phyloP scores from a whole-genome alignment of 805 yeast species.

The Diddensiella santjacobensis region DNA sequence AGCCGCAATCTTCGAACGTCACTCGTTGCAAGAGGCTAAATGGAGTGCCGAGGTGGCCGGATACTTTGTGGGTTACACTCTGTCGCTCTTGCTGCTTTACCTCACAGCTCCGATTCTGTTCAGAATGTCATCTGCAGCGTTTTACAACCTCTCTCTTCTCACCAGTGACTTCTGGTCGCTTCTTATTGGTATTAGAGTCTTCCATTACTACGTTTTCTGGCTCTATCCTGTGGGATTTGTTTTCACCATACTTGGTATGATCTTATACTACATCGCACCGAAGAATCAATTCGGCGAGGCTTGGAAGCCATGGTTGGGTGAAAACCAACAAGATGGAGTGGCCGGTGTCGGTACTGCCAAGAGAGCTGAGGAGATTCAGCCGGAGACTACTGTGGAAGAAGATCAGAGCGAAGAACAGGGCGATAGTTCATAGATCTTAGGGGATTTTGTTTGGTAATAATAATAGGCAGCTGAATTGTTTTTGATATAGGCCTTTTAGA shows the following conservation, averaged over 20 bases:
- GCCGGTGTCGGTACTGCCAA: slow-evolving; percentile 32
- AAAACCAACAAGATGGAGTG: slow-evolving; percentile 28
- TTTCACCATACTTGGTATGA: slow-evolving; percentile 39
- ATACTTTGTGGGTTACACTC: slow-evolving; percentile 41
- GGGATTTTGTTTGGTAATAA: not conserved
- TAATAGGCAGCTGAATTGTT: not conserved
- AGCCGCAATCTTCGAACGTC: slow-evolving; percentile 41
- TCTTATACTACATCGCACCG: slow-evolving; percentile 39
- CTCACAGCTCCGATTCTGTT: slow-evolving; percentile 41
- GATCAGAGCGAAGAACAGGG: too few species aligned
- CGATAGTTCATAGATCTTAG: too few species aligned
- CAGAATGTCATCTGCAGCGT: slow-evolving; percentile 45
- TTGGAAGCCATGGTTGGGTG: slow-evolving; percentile 41
- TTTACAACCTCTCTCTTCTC: slow-evolving; percentile 41
- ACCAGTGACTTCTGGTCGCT: slow-evolving; percentile 46
- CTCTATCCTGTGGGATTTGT: slow-evolving; percentile 46
- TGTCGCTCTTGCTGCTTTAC: slow-evolving; percentile 39
- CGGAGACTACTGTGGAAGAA: not conserved
- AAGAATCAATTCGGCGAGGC: slow-evolving; percentile 38
- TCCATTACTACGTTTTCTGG: slow-evolving; percentile 44
- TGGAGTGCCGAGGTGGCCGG: slow-evolving; percentile 42
- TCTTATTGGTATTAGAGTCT: slow-evolving; percentile 42
- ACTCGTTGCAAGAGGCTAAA: slow-evolving; percentile 34
- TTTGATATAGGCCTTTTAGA: not conserved
- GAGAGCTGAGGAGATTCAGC: not conserved